Conservation (phyloP, 176 grass and related monocot species). For the Neostapfia colusana region DNA sequence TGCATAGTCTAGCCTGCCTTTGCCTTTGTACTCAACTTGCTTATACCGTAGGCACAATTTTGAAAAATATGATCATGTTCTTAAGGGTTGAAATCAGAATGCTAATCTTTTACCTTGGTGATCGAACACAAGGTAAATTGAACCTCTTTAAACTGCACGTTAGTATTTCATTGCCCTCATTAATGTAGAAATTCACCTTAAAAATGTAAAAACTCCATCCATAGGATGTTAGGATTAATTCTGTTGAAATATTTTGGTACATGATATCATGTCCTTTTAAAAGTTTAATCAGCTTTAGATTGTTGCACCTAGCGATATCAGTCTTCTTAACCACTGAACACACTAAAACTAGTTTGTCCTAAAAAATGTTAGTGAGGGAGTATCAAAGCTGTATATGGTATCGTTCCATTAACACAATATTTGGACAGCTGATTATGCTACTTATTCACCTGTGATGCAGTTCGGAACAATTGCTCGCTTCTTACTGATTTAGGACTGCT, state of each 20-base stretch:
- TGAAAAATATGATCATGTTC: constrained; percentile 2
- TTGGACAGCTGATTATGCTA: background rate
- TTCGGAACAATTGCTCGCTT: background rate
- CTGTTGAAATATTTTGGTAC: background rate
- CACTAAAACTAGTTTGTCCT: background rate
- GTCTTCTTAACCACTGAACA: background rate
- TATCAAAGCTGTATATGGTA: background rate
- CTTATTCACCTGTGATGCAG: background rate
- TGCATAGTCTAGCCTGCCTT: background rate
- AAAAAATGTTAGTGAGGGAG: background rate
- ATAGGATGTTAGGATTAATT: background rate
- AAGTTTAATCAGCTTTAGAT: background rate
- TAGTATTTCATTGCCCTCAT: constrained; percentile 3
- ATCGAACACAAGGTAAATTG: background rate
- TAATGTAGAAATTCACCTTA: background rate
- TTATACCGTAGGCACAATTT: constrained; percentile 14
- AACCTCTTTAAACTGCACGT: constrained; percentile 15
- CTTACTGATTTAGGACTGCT: constrained; percentile 1
- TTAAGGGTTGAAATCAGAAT: background rate
- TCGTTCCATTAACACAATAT: background rate
- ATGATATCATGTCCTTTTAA: constrained; percentile 12
- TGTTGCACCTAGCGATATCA: background rate
- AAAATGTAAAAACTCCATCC: background rate
- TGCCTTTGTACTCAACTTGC: constrained; percentile 9
- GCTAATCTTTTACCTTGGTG: constrained; percentile 16